A percentile compares a stretch with the other conserved stretches of the same genome.
These are phyloP conservation scores for Fragaria nilgerrensis DNA, from an alignment of 306 rosid genomes.

Conservation along the genomic window DNA sequence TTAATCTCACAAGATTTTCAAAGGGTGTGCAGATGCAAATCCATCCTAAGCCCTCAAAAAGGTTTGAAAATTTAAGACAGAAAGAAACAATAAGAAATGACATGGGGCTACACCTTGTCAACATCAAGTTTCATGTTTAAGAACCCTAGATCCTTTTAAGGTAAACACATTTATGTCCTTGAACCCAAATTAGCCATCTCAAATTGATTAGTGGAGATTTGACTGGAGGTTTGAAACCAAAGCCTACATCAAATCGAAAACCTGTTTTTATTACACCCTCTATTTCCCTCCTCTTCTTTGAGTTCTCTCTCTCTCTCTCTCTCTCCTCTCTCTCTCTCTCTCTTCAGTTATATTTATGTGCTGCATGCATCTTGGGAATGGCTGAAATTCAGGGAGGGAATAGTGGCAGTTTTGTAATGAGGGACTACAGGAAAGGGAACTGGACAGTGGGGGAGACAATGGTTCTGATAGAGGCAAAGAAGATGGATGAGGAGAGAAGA, in stretches of 20 bases:
- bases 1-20: slow-evolving; percentile 30
- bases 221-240: slow-evolving; percentile 24
- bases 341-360: not conserved
- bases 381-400: slow-evolving; percentile 32
- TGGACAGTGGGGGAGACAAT: slow-evolving; percentile 50
- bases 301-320: not conserved
- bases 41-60: slow-evolving; percentile 18
- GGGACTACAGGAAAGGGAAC: slow-evolving; percentile 51
- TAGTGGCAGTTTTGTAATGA: slow-evolving; percentile 18
- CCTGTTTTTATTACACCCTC: not conserved
- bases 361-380: slow-evolving; percentile 36
- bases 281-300: slow-evolving; percentile 8
- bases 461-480: slow-evolving; percentile 50
- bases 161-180: not conserved
- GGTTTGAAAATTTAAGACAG: slow-evolving; percentile 23
- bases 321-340: slow-evolving; percentile 17
- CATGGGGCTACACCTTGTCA: not conserved
- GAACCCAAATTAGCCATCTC: slow-evolving; percentile 26
- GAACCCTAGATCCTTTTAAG: slow-evolving; percentile 4
- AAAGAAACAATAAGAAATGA: slow-evolving; percentile 9
- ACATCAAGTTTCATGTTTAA: slow-evolving; percentile 4
- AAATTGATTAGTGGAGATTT: slow-evolving; percentile 14
- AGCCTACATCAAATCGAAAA: slow-evolving; percentile 25
- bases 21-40: slow-evolving; percentile 19
- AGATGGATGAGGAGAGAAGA: slow-evolving; percentile 50